A percentile compares a stretch with the other conserved stretches of the same genome.
These are phyloP conservation scores for Sonneratia caseolaris DNA, from an alignment of 345 rosid genomes.

Conservation along the genomic window DNA sequence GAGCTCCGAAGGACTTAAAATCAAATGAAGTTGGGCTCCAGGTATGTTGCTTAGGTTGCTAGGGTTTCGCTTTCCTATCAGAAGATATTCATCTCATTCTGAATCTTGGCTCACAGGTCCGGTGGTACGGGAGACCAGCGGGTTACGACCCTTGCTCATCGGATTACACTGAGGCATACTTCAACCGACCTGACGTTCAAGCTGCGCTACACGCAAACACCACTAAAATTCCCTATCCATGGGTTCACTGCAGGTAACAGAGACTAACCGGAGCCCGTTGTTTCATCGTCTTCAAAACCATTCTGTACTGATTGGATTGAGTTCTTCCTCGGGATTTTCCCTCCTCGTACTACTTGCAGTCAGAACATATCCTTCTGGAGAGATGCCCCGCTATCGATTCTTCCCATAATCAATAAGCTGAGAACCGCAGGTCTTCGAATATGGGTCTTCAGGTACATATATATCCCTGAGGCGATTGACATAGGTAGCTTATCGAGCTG, in stretches of 20 bases:
- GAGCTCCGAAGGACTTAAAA: too few relatives aligned
- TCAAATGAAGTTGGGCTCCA: too few relatives aligned
- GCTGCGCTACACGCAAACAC: slow-evolving; percentile 58
- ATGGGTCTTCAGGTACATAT: slow-evolving; percentile 59
- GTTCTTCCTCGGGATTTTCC: not conserved
- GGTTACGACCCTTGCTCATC: slow-evolving; percentile 73
- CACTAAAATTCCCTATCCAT: slow-evolving; percentile 52
- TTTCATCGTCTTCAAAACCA: not conserved
- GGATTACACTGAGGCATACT: slow-evolving; percentile 36
- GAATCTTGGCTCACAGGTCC: slow-evolving; percentile 23
- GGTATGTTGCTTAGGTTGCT: too few relatives aligned
- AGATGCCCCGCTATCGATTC: slow-evolving; percentile 34
- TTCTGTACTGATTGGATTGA: too few relatives aligned
- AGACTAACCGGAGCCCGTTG: too few relatives aligned
- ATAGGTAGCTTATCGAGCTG: too few relatives aligned
- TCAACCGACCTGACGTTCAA: slow-evolving; percentile 68
- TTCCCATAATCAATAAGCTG: slow-evolving; percentile 56
- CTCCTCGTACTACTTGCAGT: slow-evolving; percentile 15
- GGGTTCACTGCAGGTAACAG: slow-evolving; percentile 51
- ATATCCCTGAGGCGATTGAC: not conserved
- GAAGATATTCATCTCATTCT: too few relatives aligned
- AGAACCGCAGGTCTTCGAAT: slow-evolving; percentile 46
- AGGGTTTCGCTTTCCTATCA: too few relatives aligned
- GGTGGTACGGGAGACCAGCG: slow-evolving; percentile 37
- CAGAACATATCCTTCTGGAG: slow-evolving; percentile 31